Evolutionary conservation across 495 filamentous ascomycete genomes (phyloP).

Genomic region (Aspergillus baeticus): DNA sequence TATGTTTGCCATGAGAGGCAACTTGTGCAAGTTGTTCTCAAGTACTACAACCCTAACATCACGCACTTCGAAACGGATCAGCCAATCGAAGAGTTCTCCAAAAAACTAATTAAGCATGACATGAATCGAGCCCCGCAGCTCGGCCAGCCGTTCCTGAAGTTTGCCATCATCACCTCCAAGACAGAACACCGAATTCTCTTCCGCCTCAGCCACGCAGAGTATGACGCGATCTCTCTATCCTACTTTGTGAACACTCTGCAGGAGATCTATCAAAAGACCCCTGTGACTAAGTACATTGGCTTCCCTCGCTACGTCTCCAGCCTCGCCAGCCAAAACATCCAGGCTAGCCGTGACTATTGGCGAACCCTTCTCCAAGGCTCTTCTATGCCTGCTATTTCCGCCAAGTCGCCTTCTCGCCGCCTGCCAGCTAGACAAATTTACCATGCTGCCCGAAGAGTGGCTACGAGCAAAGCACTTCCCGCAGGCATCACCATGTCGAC

Average conservation of each 20-base stretch:
- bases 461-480: background rate
- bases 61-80: constrained; percentile 44
- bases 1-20: constrained; percentile 43
- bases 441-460: constrained; percentile 1
- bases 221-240: constrained; percentile 60
- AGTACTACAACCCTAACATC: constrained; percentile 35
- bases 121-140: constrained; percentile 38
- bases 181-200: constrained; percentile 45
- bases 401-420: background rate
- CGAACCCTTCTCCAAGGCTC: constrained; percentile 7
- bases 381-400: constrained; percentile 12
- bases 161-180: constrained; percentile 43
- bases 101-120: constrained; percentile 26
- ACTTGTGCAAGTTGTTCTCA: constrained; percentile 51
- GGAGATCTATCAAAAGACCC: constrained; percentile 34
- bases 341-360: constrained; percentile 11
- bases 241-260: constrained; percentile 44
- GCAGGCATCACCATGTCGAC: constrained; percentile 44
- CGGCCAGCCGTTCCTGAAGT: constrained; percentile 52
- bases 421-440: constrained; percentile 10
- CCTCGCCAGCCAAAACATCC: background rate
- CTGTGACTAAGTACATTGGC: constrained; percentile 26
- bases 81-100: constrained; percentile 33
- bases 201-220: constrained; percentile 61
- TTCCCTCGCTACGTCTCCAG: constrained; percentile 47